Percentiles rank a stretch among this genome's conserved stretches.
Conservation (phyloP, 1,284 basidiomycete genomes). For the Volvariella surrecta region DNA sequence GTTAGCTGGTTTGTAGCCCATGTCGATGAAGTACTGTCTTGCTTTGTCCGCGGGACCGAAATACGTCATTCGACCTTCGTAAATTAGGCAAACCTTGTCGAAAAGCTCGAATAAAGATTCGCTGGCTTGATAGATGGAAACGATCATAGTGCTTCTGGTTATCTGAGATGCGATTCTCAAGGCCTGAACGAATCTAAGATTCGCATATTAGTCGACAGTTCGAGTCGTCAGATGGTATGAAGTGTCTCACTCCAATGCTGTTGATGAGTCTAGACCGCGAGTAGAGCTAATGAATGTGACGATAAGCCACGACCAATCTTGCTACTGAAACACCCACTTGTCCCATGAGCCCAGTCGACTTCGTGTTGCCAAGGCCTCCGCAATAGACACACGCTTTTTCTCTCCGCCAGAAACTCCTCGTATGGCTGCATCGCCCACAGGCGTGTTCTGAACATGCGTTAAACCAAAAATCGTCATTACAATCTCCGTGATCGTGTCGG, state of each 20-base stretch:
- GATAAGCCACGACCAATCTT: not conserved
- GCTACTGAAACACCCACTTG: slow-evolving; percentile 15
- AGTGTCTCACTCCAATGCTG: slow-evolving; percentile 40
- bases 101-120: slow-evolving; percentile 46
- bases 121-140: slow-evolving; percentile 66
- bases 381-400: slow-evolving; percentile 56
- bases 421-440: slow-evolving; percentile 68
- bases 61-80: slow-evolving; percentile 64
- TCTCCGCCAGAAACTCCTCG: slow-evolving; percentile 80
- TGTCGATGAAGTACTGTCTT: slow-evolving; percentile 54
- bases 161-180: slow-evolving; percentile 56
- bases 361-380: slow-evolving; percentile 19
- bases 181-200: slow-evolving; percentile 36
- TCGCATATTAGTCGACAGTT: too few species aligned
- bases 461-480: slow-evolving; percentile 67
- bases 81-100: slow-evolving; percentile 63
- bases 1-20: slow-evolving; percentile 48
- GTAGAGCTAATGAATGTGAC: slow-evolving; percentile 35
- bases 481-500: slow-evolving; percentile 38
- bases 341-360: slow-evolving; percentile 23
- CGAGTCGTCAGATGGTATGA: too few species aligned
- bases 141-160: slow-evolving; percentile 43
- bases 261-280: slow-evolving; percentile 66
- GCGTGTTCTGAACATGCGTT: slow-evolving; percentile 47
- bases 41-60: slow-evolving; percentile 53